Evolutionary conservation across 306 rosid genomes (phyloP).

Genomic region (Fagus crenata): DNA sequence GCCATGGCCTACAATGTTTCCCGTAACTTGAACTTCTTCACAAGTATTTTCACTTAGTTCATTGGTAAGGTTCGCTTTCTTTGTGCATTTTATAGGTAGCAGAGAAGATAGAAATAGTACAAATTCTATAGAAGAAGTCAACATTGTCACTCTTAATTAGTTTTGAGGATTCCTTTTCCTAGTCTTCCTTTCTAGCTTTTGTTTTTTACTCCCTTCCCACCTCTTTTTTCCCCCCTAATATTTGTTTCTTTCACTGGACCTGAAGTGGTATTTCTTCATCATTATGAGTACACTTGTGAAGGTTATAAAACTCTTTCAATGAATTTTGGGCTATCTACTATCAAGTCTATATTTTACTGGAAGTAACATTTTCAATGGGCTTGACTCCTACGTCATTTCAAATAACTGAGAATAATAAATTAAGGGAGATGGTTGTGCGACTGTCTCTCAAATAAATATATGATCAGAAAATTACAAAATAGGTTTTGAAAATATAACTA

Average conservation of each 20-base stretch:
- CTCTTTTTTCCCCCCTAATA: too few relatives aligned
- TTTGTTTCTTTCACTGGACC: too few relatives aligned
- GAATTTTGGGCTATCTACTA: neutral
- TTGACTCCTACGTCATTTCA: neutral
- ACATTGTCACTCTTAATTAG: neutral
- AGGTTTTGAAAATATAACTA: too few relatives aligned
- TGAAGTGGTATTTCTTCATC: too few relatives aligned
- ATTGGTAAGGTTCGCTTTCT: constrained; percentile 60
- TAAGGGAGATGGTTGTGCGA: neutral
- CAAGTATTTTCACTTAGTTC: constrained; percentile 94
- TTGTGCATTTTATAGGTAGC: neutral
- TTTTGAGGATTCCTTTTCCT: neutral
- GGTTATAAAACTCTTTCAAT: too few relatives aligned
- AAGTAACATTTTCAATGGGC: neutral
- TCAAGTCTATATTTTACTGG: neutral
- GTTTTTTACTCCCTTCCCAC: neutral
- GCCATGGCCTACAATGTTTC: too few relatives aligned
- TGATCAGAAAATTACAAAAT: neutral
- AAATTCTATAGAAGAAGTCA: neutral
- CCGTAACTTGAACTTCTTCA: constrained; percentile 90
- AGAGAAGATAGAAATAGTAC: neutral
- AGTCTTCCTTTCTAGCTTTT: neutral
- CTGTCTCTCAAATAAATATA: neutral
- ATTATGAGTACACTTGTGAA: too few relatives aligned
- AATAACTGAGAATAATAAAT: neutral